These are phyloP conservation scores for Calocybe cyanea DNA, from an alignment of 768 basidiomycete genomes.

Conservation along the genomic window DNA sequence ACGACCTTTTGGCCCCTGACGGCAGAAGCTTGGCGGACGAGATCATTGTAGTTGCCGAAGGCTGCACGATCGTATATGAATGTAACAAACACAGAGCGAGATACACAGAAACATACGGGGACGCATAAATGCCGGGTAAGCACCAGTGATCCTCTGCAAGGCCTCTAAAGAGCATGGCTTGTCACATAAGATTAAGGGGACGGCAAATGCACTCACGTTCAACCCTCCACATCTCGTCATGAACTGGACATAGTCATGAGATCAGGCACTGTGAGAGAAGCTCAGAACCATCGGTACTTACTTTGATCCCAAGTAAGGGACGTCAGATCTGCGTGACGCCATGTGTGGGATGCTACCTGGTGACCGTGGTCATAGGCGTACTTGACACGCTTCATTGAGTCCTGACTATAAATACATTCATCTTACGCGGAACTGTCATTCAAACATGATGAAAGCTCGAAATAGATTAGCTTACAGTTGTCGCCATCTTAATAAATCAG, in stretches of 20 bases:
- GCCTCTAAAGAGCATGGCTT: slow-evolving; percentile 28
- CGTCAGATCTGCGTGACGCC: slow-evolving; percentile 37
- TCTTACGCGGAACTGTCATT: slow-evolving; percentile 18
- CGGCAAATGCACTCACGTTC: slow-evolving; percentile 29
- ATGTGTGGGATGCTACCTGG: slow-evolving; percentile 43
- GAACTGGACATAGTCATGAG: slow-evolving; percentile 23
- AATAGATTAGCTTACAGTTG: slow-evolving; percentile 28
- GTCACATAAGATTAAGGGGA: not conserved
- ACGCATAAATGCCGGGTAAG: slow-evolving; percentile 43
- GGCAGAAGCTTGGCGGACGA: slow-evolving; percentile 35
- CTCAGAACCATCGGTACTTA: slow-evolving; percentile 16
- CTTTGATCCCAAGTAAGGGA: slow-evolving; percentile 38
- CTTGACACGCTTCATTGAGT: slow-evolving; percentile 27
- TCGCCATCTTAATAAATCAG: slow-evolving; percentile 28
- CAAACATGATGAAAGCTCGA: not conserved
- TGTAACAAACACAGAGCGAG: not conserved
- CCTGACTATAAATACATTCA: slow-evolving; percentile 36
- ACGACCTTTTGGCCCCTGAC: slow-evolving; percentile 33
- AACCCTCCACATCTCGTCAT: slow-evolving; percentile 42
- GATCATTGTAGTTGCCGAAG: slow-evolving; percentile 44
- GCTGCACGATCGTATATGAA: slow-evolving; percentile 18
- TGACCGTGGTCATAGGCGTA: slow-evolving; percentile 37
- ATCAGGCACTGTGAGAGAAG: not conserved
- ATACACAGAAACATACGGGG: slow-evolving; percentile 28
- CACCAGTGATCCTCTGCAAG: slow-evolving; percentile 37